These are phyloP conservation scores for Wickerhamiella spandovensis DNA, from an alignment of 805 yeast genomes.

Conservation along the genomic window DNA sequence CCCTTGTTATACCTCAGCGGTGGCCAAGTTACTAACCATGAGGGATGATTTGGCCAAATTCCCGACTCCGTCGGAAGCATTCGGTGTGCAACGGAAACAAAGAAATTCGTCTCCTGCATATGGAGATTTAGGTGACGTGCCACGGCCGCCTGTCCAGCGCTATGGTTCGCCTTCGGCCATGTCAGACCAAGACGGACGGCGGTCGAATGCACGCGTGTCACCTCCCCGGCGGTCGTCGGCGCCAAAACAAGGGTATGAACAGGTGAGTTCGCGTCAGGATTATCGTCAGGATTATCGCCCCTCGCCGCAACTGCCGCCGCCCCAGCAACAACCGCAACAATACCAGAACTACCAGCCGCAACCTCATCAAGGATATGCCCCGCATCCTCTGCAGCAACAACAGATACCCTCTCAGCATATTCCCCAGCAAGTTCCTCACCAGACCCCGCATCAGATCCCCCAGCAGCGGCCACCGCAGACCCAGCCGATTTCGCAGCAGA, in stretches of 20 bases:
- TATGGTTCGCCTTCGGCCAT: conserved; percentile 1
- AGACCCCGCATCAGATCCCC: not conserved
- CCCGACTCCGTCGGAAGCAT: conserved; percentile 21
- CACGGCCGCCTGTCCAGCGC: conserved; percentile 16
- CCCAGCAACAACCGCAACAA: not conserved
- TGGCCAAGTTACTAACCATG: conserved; percentile 7
- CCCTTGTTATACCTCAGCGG: not conserved
- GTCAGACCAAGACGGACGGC: not conserved
- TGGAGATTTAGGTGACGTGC: conserved; percentile 10
- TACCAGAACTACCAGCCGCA: not conserved
- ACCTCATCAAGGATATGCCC: not conserved
- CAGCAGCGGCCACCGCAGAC: conserved; percentile 2
- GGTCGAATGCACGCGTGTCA: not conserved
- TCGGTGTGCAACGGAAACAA: conserved; percentile 8
- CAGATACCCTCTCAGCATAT: conserved; percentile 2
- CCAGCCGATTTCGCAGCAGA: not conserved
- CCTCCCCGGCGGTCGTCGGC: not conserved
- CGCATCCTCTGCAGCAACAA: not conserved
- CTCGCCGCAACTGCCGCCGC: not conserved
- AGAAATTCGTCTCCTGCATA: conserved; percentile 10
- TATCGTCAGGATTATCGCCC: conserved; percentile 2
- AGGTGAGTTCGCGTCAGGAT: not conserved
- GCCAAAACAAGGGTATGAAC: not conserved
- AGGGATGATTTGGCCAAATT: conserved; percentile 18
- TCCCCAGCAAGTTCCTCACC: conserved; percentile 4